A percentile compares a stretch with the other conserved stretches of the same genome.
Conservation (phyloP, 306 rosid species). For the Inga leiocalycina region DNA sequence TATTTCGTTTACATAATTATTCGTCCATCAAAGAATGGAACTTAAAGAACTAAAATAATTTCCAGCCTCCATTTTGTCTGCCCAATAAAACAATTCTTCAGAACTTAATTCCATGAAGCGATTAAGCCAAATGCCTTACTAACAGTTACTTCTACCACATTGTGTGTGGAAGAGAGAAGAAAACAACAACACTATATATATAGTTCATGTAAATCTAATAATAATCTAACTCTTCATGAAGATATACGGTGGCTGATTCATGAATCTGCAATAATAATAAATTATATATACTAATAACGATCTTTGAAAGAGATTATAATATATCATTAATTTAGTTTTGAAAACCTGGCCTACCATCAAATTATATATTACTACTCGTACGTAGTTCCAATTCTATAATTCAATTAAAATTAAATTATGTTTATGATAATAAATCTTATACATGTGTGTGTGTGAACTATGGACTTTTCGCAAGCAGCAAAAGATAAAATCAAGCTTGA, state of each 20-base stretch:
- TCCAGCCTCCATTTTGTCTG: background rate
- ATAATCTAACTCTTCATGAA: background rate
- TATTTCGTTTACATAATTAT: background rate
- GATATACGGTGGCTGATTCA: background rate
- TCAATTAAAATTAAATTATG: background rate
- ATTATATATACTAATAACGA: background rate
- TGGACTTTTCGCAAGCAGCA: constrained; percentile 21
- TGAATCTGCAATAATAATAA: background rate
- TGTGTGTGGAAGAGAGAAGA: background rate
- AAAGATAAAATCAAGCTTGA: background rate
- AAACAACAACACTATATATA: background rate
- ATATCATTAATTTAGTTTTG: background rate
- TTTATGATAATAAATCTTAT: background rate
- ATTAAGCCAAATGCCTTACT: background rate
- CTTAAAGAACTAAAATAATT: background rate
- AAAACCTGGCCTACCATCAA: background rate
- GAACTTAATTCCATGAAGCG: background rate
- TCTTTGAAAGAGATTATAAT: background rate
- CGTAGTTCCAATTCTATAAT: background rate
- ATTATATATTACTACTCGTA: background rate
- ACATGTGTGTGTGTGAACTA: background rate
- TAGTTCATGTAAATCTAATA: background rate
- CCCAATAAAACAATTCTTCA: background rate
- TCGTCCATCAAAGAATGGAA: too few relatives aligned
- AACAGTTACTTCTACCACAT: background rate